Conservation (phyloP, 2,329 filamentous ascomycete genomes). For the Pseudogymnoascus destructans region DNA sequence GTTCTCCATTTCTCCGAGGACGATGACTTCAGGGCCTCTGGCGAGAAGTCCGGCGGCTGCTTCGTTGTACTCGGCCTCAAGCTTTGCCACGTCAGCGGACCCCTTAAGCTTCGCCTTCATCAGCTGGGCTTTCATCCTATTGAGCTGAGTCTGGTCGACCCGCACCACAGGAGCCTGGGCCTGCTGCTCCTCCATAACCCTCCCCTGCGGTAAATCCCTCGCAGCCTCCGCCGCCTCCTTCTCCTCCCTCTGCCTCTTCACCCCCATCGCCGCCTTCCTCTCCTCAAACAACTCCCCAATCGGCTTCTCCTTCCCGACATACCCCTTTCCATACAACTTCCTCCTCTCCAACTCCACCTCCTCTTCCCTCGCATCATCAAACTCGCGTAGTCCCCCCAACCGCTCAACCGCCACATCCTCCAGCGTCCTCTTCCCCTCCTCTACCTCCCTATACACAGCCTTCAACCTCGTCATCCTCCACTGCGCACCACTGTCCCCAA, state of each 20-base stretch:
- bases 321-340: slow-evolving; percentile 70
- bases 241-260: slow-evolving; percentile 31
- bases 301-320: slow-evolving; percentile 73
- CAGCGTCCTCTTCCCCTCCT: slow-evolving; percentile 56
- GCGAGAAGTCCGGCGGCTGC: slow-evolving; percentile 51
- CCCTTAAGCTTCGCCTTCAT: slow-evolving; percentile 88
- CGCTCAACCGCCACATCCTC: slow-evolving; percentile 76
- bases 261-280: slow-evolving; percentile 48
- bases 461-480: slow-evolving; percentile 97
- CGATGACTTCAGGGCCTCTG: slow-evolving; percentile 53
- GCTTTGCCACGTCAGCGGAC: slow-evolving; percentile 57
- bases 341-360: slow-evolving; percentile 78
- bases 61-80: slow-evolving; percentile 74
- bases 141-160: slow-evolving; percentile 68
- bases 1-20: slow-evolving; percentile 79
- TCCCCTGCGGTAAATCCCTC: slow-evolving; percentile 37
- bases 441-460: slow-evolving; percentile 65
- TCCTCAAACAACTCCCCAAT: slow-evolving; percentile 77
- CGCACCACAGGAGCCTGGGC: slow-evolving; percentile 34
- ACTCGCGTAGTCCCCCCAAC: slow-evolving; percentile 68
- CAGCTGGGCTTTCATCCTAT: slow-evolving; percentile 81
- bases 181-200: slow-evolving; percentile 41
- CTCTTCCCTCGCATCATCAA: slow-evolving; percentile 89
- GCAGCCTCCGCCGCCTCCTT: slow-evolving; percentile 25
- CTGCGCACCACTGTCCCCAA: slow-evolving; percentile 78